These are phyloP conservation scores for Coprinellus micaceus DNA, from an alignment of 768 basidiomycete species.

Conservation along the genomic window DNA sequence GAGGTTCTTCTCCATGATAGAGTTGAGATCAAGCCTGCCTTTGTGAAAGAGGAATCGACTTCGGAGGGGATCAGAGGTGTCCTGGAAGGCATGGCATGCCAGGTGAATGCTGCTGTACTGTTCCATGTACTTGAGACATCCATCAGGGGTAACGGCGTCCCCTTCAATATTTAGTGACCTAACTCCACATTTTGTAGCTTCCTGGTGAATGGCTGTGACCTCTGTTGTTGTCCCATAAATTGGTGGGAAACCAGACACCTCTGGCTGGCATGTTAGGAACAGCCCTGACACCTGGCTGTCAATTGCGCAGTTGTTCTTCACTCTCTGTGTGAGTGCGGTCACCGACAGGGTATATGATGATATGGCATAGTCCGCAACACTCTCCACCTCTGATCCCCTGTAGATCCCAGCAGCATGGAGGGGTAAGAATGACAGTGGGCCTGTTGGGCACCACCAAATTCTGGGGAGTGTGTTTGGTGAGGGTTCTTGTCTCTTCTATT, in stretches of 20 bases:
- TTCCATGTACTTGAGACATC: background rate
- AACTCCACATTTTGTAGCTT: background rate
- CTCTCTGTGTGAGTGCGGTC: background rate
- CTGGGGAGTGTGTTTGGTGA: constrained; percentile 9
- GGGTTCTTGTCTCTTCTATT: background rate
- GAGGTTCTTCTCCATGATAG: constrained; percentile 8
- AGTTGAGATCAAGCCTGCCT: constrained; percentile 13
- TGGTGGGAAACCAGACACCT: background rate
- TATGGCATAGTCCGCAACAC: constrained; percentile 12
- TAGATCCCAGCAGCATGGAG: constrained; percentile 32
- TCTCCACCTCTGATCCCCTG: background rate
- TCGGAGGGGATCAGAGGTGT: constrained; percentile 21
- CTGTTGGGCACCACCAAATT: constrained; percentile 31
- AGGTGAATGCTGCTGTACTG: constrained; percentile 25
- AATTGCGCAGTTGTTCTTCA: background rate
- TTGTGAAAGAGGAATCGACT: constrained; percentile 22
- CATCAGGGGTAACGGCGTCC: background rate
- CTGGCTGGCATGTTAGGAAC: constrained; percentile 12
- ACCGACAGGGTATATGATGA: constrained; percentile 19
- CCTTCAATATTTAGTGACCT: background rate
- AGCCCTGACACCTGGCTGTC: background rate
- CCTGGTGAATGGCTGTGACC: background rate
- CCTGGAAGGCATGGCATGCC: constrained; percentile 32
- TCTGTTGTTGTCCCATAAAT: constrained; percentile 14
- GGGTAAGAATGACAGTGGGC: constrained; percentile 25